Base-by-base conservation (phyloP, 106 monocot genomes). In the Cymbidium sinense region DNA sequence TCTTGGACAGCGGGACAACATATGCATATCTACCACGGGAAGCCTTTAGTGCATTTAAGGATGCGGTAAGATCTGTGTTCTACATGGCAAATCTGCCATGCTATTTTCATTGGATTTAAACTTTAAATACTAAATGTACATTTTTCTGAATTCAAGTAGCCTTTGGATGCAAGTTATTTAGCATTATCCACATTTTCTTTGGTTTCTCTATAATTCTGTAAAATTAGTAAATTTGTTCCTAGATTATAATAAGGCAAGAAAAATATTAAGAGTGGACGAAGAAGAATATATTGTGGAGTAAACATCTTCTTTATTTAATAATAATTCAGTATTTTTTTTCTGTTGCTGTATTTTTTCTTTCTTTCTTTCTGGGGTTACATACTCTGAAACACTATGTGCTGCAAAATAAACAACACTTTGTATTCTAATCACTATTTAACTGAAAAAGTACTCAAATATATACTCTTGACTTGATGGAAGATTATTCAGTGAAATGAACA, bases 1-100 rank as follows among this genome's bases (percentile, higher is more conserved):
- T 98, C 55, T 85, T 98, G 86, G 96, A 98, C 83, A 98, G 96
- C 84, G 96, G 96, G n/a, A 98, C 96, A 6, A 98, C 96, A 65
- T 94, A 90, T 84, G 92, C 96, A 52, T 98, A 98, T 75, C 80
- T 98, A 76, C 96, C 96, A 43, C 83, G 88, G 80, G 79, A 84
- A 70, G 96, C 94, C 82, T 98, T 94, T 83, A n/a, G 41, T 28
- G 86, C 86, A 76, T 86, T 98, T 44, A 85, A 75, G 78, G 88
- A 98, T 77, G 86, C 91, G 84, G 96, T 98, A 87, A 88, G 89
- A 64, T 77, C 9, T 76, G 21, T 69, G 31, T 69, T 18, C 3
- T 69, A 29, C 34, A 69, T 69, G 7, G 2, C 69, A 69, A 4
- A 69, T 69, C 17, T 18, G 13, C n/a, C 69, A 34, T 34, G 29